Conservation (phyloP, 805 yeast genomes). For the Yamadazyma paraphyllophila region DNA sequence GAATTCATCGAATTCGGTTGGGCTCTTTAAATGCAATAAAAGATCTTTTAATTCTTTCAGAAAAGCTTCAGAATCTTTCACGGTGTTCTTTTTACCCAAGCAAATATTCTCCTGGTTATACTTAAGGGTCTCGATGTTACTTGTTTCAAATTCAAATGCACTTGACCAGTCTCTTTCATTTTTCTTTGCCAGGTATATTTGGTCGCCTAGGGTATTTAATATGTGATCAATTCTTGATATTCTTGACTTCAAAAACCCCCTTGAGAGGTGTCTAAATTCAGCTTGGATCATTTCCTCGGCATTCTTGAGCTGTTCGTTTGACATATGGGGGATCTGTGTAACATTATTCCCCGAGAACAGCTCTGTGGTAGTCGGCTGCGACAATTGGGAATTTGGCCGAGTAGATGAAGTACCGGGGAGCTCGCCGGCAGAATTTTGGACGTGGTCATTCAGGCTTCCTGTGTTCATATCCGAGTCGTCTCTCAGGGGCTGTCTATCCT, state of each 20-base stretch:
- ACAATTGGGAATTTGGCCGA: background rate
- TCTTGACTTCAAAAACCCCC: constrained; percentile 9
- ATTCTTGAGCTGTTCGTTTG: constrained; percentile 10
- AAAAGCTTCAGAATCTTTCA: constrained; percentile 22
- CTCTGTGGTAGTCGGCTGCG: background rate
- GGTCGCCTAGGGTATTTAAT: constrained; percentile 5
- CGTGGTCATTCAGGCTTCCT: too few species aligned
- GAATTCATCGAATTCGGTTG: constrained; percentile 30
- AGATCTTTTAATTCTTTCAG: constrained; percentile 32
- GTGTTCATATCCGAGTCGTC: too few species aligned
- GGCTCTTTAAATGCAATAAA: constrained; percentile 30
- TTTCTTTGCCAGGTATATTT: constrained; percentile 9
- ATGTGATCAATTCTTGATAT: constrained; percentile 11
- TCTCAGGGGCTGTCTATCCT: too few species aligned
- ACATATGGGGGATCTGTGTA: constrained; percentile 3
- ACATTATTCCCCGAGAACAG: constrained; percentile 1
- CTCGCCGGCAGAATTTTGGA: too few species aligned
- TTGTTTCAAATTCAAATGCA: constrained; percentile 32
- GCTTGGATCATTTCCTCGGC: constrained; percentile 10
- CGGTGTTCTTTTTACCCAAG: constrained; percentile 12
- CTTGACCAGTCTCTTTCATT: constrained; percentile 15
- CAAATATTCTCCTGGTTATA: constrained; percentile 32
- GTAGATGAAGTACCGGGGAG: too few species aligned
- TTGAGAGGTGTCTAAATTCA: constrained; percentile 11
- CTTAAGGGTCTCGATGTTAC: constrained; percentile 30